Conservation (phyloP, 495 filamentous ascomycete genomes). For the Apodospora peruviana region DNA sequence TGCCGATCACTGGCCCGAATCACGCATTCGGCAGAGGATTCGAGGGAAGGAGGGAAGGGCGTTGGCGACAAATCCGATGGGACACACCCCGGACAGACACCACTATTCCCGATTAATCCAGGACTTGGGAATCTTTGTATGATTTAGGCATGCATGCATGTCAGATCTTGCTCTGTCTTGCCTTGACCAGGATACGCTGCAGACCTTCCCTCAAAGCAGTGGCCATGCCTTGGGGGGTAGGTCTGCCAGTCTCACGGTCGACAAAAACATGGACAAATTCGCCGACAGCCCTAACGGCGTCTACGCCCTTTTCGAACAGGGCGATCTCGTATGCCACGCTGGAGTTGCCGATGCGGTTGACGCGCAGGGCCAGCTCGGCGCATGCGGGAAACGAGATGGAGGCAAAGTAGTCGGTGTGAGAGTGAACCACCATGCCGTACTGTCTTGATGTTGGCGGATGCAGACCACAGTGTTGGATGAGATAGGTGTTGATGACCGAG, state of each 20-base stretch:
- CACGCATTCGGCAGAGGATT: too few relatives aligned
- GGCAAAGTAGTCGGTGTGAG: slow-evolving; percentile 77
- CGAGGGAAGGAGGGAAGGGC: too few relatives aligned
- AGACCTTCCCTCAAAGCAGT: background rate
- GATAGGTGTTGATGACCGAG: slow-evolving; percentile 84
- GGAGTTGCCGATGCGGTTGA: slow-evolving; percentile 76
- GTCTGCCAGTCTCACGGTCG: slow-evolving; percentile 63
- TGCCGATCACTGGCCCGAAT: too few relatives aligned
- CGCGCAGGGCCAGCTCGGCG: slow-evolving; percentile 74
- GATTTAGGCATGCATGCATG: too few relatives aligned
- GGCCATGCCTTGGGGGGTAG: slow-evolving; percentile 27
- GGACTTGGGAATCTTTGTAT: too few relatives aligned
- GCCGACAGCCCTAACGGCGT: slow-evolving; percentile 79
- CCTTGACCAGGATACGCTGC: background rate
- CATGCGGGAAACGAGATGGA: slow-evolving; percentile 78
- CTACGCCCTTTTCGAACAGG: slow-evolving; percentile 70
- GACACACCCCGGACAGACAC: too few relatives aligned
- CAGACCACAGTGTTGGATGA: slow-evolving; percentile 73
- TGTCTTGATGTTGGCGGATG: slow-evolving; percentile 63
- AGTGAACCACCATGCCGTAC: slow-evolving; percentile 77
- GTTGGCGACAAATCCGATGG: too few relatives aligned
- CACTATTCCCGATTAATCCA: too few relatives aligned
- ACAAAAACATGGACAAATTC: slow-evolving; percentile 89
- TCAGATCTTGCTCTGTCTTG: background rate
- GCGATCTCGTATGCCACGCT: slow-evolving; percentile 93